phyloP scores from a whole-genome alignment of 1,284 basidiomycete species.

The Coriolopsis trogii region DNA sequence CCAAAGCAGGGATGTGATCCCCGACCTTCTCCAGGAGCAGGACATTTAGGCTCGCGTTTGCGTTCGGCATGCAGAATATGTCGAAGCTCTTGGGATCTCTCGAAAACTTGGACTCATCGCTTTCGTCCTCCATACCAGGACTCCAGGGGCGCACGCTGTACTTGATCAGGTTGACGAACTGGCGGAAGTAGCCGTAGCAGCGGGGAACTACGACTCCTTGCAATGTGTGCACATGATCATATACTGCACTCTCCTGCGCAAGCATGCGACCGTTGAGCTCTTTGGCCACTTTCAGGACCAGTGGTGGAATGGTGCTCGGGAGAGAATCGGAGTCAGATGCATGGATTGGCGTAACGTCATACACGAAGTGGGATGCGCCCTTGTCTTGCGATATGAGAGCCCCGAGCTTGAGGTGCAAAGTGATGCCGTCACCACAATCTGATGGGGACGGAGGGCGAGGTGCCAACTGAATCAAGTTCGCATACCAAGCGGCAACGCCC shows the following conservation, averaged over 20 bases:
- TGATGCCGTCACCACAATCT: too few species aligned
- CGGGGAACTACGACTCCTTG: neutral
- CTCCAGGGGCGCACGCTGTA: neutral
- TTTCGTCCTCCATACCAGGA: neutral
- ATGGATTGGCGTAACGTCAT: neutral
- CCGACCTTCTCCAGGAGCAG: neutral
- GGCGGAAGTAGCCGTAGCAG: neutral
- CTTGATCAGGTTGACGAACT: neutral
- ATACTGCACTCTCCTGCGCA: neutral
- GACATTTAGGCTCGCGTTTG: neutral
- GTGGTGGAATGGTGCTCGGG: neutral
- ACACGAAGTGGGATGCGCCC: neutral
- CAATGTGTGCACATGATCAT: neutral
- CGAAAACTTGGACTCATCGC: neutral
- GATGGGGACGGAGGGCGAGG: too few species aligned
- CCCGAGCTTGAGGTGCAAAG: neutral
- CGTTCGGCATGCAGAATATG: neutral
- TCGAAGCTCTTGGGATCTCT: neutral
- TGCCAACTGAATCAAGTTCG: too few species aligned
- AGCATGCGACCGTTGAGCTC: neutral
- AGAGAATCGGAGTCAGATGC: neutral
- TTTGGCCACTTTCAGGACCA: constrained; percentile 3
- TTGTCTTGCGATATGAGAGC: neutral
- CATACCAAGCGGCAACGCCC: too few species aligned
- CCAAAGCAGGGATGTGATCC: neutral